Evolutionary conservation across 257 asterid species (phyloP).

Genomic region (Solanum chilense): DNA sequence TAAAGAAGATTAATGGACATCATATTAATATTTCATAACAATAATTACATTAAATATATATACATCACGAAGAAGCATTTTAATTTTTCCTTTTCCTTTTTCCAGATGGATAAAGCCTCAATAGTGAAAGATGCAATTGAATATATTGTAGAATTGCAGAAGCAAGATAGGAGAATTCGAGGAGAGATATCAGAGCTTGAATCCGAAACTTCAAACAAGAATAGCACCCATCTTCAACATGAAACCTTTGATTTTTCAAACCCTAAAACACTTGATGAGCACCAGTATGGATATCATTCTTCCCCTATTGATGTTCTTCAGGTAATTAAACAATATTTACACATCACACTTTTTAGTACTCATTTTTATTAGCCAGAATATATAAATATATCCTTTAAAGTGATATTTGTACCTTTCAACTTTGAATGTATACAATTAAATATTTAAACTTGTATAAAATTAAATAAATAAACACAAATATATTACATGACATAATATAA

Average conservation of each 20-base stretch:
- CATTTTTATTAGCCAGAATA: no score
- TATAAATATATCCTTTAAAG: no score
- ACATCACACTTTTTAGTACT: neutral
- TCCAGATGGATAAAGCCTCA: constrained; percentile 85
- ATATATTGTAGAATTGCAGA: constrained; percentile 47
- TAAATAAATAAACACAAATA: no score
- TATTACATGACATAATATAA: no score
- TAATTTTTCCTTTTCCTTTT: neutral
- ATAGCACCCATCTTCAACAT: neutral
- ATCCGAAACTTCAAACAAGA: constrained; percentile 6
- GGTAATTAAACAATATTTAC: constrained; percentile 15
- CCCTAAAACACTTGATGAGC: constrained; percentile 32
- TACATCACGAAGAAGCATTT: no score
- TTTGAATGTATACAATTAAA: neutral
- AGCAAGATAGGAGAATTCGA: constrained; percentile 40
- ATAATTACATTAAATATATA: neutral
- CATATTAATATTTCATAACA: neutral
- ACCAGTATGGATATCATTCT: constrained; percentile 11
- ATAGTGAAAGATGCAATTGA: constrained; percentile 76
- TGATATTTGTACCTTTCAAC: no score
- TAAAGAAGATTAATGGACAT: neutral
- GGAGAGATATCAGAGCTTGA: constrained; percentile 53
- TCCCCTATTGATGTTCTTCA: constrained; percentile 58
- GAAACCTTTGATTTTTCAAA: neutral
- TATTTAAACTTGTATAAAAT: no score